Conservation (phyloP, 306 rosid species). For the Lupinus albus region DNA sequence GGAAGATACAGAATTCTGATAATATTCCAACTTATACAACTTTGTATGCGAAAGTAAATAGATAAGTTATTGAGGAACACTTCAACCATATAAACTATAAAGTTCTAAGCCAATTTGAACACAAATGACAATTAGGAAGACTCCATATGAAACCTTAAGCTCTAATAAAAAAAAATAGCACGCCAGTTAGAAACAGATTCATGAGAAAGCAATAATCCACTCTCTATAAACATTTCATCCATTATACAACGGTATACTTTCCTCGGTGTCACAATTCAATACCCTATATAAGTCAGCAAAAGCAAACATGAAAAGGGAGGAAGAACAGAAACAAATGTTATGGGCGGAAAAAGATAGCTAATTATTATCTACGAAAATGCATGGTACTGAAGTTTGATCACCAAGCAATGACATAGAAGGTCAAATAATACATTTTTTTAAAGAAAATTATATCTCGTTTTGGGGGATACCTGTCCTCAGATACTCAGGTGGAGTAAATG, state of each 20-base stretch:
- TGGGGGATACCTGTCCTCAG: constrained; percentile 73
- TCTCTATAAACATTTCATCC: background rate
- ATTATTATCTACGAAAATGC: background rate
- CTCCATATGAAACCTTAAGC: background rate
- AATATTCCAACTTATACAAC: background rate
- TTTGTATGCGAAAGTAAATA: background rate
- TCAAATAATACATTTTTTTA: constrained; percentile 10
- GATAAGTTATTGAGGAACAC: background rate
- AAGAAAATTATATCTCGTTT: constrained; percentile 19
- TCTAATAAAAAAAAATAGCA: background rate
- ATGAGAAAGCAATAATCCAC: background rate
- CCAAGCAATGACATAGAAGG: constrained; percentile 31
- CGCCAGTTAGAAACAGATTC: background rate
- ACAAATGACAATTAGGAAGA: background rate
- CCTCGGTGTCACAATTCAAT: background rate
- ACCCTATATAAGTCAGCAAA: background rate
- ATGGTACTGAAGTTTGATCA: constrained; percentile 8
- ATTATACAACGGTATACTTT: background rate
- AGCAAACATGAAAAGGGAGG: constrained; percentile 17
- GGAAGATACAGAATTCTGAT: background rate
- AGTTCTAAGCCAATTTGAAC: background rate
- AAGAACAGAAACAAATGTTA: constrained; percentile 13
- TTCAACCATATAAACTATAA: background rate
- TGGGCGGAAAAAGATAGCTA: background rate
- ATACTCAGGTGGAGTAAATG: constrained; percentile 95